phyloP scores from a whole-genome alignment of 1,284 basidiomycete genomes.

The Cerrena zonata region DNA sequence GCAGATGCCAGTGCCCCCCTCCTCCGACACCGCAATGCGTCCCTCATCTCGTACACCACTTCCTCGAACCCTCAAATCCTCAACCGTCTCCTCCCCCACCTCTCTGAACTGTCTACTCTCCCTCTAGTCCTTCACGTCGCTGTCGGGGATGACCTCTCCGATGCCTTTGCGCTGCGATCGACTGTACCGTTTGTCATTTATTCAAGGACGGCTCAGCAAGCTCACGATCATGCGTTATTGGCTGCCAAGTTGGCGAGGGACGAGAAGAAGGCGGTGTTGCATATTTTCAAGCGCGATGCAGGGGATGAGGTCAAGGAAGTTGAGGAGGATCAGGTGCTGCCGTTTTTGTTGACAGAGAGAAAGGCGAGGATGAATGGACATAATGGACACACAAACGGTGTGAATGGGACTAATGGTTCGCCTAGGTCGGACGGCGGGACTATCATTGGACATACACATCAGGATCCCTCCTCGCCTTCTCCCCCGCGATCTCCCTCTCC shows the following conservation, averaged over 20 bases:
- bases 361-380: constrained; percentile 21
- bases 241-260: constrained; percentile 61
- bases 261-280: constrained; percentile 65
- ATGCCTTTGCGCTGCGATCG: constrained; percentile 52
- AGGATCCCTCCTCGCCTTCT: constrained; percentile 22
- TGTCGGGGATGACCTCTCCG: constrained; percentile 49
- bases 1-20: constrained; percentile 57
- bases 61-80: constrained; percentile 40
- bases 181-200: constrained; percentile 57
- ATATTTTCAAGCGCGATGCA: constrained; percentile 60
- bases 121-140: constrained; percentile 59
- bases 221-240: constrained; percentile 70
- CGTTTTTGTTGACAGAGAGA: constrained; percentile 48
- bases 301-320: constrained; percentile 41
- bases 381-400: constrained; percentile 1
- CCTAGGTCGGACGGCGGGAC: constrained; percentile 27
- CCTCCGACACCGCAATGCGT: constrained; percentile 32
- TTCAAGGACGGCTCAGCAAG: constrained; percentile 59
- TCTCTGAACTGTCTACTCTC: constrained; percentile 47
- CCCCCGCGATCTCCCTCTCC: constrained; percentile 20
- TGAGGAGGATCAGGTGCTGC: constrained; percentile 48
- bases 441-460: not conserved
- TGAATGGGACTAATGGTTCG: not conserved
- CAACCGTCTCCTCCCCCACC: constrained; percentile 50
- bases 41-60: constrained; percentile 51